Conservation (phyloP, 2,329 filamentous ascomycete species). For the Podosphaera fusca region DNA sequence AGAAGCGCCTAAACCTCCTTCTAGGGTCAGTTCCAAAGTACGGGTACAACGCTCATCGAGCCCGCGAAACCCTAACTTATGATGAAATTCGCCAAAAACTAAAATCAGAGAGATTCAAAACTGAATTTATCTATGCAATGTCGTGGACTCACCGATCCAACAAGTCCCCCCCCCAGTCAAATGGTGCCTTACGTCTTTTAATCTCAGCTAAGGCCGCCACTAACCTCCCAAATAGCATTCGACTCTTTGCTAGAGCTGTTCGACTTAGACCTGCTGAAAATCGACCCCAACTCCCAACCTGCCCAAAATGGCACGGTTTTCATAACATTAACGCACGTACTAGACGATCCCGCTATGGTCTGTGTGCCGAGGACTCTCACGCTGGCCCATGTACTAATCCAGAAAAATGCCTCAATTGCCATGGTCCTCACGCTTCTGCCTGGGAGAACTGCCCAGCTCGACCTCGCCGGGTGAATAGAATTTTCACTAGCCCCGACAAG, state of each 20-base stretch:
- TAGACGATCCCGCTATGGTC: neutral
- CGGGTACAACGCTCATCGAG: too few species aligned
- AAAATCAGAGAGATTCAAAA: too few species aligned
- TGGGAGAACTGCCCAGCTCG: too few species aligned
- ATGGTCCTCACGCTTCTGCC: too few species aligned
- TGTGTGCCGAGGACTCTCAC: neutral
- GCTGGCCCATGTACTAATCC: neutral
- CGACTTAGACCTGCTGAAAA: neutral
- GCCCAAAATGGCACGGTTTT: neutral
- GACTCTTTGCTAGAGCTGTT: neutral
- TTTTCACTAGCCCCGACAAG: neutral
- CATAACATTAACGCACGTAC: neutral
- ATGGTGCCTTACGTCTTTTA: too few species aligned
- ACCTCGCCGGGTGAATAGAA: neutral
- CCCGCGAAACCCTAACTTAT: too few species aligned
- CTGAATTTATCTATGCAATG: too few species aligned
- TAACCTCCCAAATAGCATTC: neutral
- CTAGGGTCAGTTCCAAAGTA: too few species aligned
- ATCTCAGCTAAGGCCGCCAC: neutral
- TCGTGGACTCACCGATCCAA: too few species aligned
- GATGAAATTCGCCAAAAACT: too few species aligned
- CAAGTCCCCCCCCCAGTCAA: too few species aligned
- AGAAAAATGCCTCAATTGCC: neutral
- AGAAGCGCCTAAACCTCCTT: too few species aligned
- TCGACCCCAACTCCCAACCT: neutral